phyloP scores from a whole-genome alignment of 768 basidiomycete genomes.

The Termitomyces sp. region DNA sequence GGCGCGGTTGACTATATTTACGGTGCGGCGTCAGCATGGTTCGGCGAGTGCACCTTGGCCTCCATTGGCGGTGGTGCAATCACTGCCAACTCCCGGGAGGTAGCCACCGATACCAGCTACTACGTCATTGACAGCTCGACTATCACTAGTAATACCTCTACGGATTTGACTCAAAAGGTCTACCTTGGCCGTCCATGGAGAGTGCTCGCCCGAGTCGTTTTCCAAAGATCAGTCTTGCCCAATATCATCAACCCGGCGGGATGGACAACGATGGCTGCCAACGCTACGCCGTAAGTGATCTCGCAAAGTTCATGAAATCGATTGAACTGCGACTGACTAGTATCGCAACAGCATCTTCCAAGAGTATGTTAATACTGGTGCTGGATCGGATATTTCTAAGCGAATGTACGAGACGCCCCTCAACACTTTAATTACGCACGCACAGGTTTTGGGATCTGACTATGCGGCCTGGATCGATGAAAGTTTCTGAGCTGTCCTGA shows the following conservation, averaged over 20 bases:
- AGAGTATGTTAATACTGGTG: conserved; percentile 23
- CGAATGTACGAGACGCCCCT: conserved; percentile 19
- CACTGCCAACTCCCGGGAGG: conserved; percentile 22
- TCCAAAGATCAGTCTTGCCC: conserved; percentile 21
- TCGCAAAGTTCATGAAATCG: neutral
- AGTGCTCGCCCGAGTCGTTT: conserved; percentile 22
- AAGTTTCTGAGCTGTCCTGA: conserved; percentile 6
- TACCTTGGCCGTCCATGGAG: conserved; percentile 19
- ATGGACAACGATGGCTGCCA: conserved; percentile 21
- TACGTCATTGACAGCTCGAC: conserved; percentile 24
- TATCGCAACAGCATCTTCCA: conserved; percentile 15
- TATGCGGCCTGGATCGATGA: conserved; percentile 20
- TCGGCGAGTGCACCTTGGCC: conserved; percentile 24
- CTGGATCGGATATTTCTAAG: conserved; percentile 20
- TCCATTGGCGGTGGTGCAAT: conserved; percentile 23
- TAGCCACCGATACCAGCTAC: conserved; percentile 17
- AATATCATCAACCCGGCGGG: conserved; percentile 21
- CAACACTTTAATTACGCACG: conserved; percentile 16
- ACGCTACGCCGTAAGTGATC: conserved; percentile 20
- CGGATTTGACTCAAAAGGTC: conserved; percentile 17
- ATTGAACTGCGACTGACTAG: neutral
- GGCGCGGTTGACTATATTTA: conserved; percentile 27
- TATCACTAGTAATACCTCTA: conserved; percentile 16
- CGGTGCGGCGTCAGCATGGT: conserved; percentile 23
- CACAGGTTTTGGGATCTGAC: conserved; percentile 19